A percentile compares a stretch with the other conserved stretches of the same genome.
Evolutionary conservation across 108 stramenopile genomes (phyloP).

Genomic region (Aurantiochytrium sp.): DNA sequence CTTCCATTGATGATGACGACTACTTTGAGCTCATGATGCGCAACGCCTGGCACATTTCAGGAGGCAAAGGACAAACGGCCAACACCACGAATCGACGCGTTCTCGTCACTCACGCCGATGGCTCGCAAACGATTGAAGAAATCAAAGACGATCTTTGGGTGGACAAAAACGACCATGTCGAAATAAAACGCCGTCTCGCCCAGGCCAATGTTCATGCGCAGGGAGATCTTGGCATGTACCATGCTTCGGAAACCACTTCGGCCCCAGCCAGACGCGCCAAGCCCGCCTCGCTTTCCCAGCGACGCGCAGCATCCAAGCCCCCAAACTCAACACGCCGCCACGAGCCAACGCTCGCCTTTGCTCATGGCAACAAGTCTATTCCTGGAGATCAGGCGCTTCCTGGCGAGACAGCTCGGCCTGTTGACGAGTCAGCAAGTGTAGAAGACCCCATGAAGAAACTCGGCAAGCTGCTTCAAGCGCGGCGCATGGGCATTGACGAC

Average conservation of each 20-base stretch:
- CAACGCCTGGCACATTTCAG: slow-evolving; percentile 39
- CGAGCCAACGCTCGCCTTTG: background rate
- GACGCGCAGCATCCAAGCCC: background rate
- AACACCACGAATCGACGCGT: slow-evolving; percentile 41
- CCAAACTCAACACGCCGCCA: background rate
- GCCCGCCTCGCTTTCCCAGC: background rate
- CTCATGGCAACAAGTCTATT: too few relatives aligned
- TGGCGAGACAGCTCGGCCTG: background rate
- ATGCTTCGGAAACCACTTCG: background rate
- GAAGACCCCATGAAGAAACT: background rate
- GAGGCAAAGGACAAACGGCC: slow-evolving; percentile 8
- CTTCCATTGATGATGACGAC: slow-evolving; percentile 50
- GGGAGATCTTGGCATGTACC: background rate
- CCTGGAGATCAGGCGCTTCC: background rate
- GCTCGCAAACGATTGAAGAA: slow-evolving; percentile 46
- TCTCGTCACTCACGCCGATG: slow-evolving; percentile 48
- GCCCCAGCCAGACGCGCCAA: background rate
- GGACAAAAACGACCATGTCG: slow-evolving; percentile 18
- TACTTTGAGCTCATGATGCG: slow-evolving; percentile 65
- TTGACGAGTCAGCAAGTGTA: background rate
- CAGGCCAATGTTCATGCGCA: background rate
- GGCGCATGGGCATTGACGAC: background rate
- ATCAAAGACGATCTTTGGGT: slow-evolving; percentile 38
- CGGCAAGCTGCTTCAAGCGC: background rate
- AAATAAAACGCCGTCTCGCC: slow-evolving; percentile 15